phyloP scores from a whole-genome alignment of 768 basidiomycete species.

The Heimioporus sp. region DNA sequence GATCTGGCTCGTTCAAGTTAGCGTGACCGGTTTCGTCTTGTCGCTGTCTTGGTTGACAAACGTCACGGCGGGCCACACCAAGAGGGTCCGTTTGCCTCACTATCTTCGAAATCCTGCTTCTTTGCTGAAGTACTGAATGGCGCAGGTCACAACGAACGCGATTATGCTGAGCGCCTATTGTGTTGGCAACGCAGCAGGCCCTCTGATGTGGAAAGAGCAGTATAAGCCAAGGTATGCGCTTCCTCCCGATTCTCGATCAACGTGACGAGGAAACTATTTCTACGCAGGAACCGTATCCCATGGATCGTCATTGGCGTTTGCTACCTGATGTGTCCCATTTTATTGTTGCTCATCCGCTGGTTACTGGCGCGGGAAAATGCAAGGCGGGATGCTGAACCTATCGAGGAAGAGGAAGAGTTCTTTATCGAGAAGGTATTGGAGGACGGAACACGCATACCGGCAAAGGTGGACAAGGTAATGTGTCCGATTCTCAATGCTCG shows the following conservation, averaged over 20 bases:
- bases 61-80: constrained; percentile 72
- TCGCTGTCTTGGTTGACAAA: constrained; percentile 62
- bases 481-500: neutral
- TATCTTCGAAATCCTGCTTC: neutral
- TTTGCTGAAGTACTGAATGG: neutral
- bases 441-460: constrained; percentile 51
- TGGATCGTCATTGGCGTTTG: constrained; percentile 76
- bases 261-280: neutral
- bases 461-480: constrained; percentile 64
- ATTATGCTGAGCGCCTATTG: constrained; percentile 74
- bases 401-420: constrained; percentile 57
- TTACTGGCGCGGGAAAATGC: constrained; percentile 61
- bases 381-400: constrained; percentile 57
- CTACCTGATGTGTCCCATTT: constrained; percentile 49
- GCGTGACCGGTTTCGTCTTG: constrained; percentile 58
- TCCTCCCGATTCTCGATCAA: neutral
- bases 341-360: constrained; percentile 49
- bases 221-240: constrained; percentile 60
- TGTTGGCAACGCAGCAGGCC: constrained; percentile 63
- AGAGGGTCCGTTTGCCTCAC: constrained; percentile 49
- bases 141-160: constrained; percentile 47
- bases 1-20: constrained; percentile 38
- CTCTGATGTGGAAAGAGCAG: constrained; percentile 73
- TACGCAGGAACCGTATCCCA: constrained; percentile 63
- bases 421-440: constrained; percentile 53